Percentiles rank a stretch among this genome's conserved stretches.
phyloP scores from a whole-genome alignment of 208 protist species.

The Wallacemonas collosoma region DNA sequence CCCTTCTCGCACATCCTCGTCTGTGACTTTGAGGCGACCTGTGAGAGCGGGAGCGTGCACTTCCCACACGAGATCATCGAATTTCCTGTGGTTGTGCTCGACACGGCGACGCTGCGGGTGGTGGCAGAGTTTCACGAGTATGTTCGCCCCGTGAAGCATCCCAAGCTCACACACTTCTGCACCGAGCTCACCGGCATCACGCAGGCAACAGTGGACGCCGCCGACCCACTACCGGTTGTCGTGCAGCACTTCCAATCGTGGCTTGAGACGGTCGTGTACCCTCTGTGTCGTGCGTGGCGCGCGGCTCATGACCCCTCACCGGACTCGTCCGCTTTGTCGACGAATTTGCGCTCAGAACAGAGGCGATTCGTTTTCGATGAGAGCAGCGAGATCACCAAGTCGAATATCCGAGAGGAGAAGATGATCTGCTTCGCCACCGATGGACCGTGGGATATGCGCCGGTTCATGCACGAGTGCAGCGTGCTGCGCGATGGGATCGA shows the following conservation, averaged over 20 bases:
- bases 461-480: conserved; percentile 88
- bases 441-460: conserved; percentile 91
- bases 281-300: conserved; percentile 55
- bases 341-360: conserved; percentile 53
- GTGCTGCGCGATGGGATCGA: conserved; percentile 73
- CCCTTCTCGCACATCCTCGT: conserved; percentile 91
- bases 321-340: conserved; percentile 26
- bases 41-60: conserved; percentile 56
- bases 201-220: conserved; percentile 87
- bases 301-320: conserved; percentile 23
- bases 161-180: conserved; percentile 92
- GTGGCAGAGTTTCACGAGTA: conserved; percentile 91
- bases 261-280: conserved; percentile 71
- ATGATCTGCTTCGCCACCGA: conserved; percentile 89
- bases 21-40: conserved; percentile 94
- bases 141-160: conserved; percentile 82
- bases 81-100: conserved; percentile 93
- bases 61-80: conserved; percentile 97
- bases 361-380: conserved; percentile 58
- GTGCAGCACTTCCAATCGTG: conserved; percentile 63
- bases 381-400: conserved; percentile 25
- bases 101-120: conserved; percentile 59
- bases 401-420: conserved; percentile 38
- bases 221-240: conserved; percentile 64
- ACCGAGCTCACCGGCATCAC: conserved; percentile 95